phyloP scores from a whole-genome alignment of 2,329 filamentous ascomycete species.

The Ophiostoma quercus region DNA sequence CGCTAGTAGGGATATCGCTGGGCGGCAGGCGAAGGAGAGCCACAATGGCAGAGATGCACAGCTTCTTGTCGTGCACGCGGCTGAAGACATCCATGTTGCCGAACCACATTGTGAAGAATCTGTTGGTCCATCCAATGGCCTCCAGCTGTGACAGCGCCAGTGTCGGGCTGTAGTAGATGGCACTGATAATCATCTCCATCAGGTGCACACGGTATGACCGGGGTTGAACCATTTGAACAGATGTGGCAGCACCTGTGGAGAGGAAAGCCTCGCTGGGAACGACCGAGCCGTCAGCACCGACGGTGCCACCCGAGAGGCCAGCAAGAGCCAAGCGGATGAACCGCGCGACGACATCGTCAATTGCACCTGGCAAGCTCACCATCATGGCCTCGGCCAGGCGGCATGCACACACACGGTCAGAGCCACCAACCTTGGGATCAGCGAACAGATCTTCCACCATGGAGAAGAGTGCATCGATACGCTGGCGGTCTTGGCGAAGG shows the following conservation, averaged over 20 bases:
- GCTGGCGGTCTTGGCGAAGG: slow-evolving; percentile 75
- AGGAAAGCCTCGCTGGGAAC: slow-evolving; percentile 23
- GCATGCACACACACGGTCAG: slow-evolving; percentile 94
- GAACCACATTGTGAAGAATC: slow-evolving; percentile 98
- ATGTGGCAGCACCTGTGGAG: slow-evolving; percentile 21
- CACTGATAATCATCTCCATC: slow-evolving; percentile 98
- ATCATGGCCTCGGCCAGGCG: slow-evolving; percentile 96
- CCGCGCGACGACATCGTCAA: slow-evolving; percentile 80
- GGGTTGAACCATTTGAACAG: slow-evolving; percentile 56
- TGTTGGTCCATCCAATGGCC: slow-evolving; percentile 89
- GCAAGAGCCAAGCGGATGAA: slow-evolving; percentile 89
- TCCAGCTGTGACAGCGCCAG: slow-evolving; percentile 85
- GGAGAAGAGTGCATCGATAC: slow-evolving; percentile 79
- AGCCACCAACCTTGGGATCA: slow-evolving; percentile 84
- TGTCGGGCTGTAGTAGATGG: slow-evolving; percentile 92
- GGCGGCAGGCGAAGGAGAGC: slow-evolving; percentile 73
- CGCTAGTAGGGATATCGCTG: slow-evolving; percentile 81
- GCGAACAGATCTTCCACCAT: slow-evolving; percentile 96
- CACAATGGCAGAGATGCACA: slow-evolving; percentile 91
- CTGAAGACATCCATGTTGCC: slow-evolving; percentile 90
- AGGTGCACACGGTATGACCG: slow-evolving; percentile 94
- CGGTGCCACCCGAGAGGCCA: slow-evolving; percentile 52
- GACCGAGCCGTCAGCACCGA: slow-evolving; percentile 50
- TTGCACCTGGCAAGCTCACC: slow-evolving; percentile 83
- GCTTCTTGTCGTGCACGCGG: slow-evolving; percentile 96